These are phyloP conservation scores for Ustilago loliicola DNA, from an alignment of 1,284 basidiomycete genomes.

Conservation along the genomic window DNA sequence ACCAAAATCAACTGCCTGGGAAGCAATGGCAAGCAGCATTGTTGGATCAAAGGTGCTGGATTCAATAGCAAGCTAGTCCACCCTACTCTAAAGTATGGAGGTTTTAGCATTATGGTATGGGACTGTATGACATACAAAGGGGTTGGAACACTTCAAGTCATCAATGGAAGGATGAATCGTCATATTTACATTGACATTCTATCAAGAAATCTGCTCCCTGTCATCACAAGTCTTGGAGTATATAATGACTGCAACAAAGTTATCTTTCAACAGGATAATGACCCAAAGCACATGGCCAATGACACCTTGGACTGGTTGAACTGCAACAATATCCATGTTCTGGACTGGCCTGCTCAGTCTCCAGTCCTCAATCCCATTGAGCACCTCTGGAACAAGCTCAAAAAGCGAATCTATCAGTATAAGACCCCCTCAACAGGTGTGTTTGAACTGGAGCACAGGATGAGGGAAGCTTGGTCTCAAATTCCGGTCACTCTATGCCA, in stretches of 20 bases:
- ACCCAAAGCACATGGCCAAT: slow-evolving; percentile 67
- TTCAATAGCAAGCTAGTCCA: neutral
- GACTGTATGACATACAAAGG: slow-evolving; percentile 26
- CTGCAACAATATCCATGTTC: slow-evolving; percentile 55
- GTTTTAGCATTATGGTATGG: slow-evolving; percentile 34
- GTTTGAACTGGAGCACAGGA: neutral
- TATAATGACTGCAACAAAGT: slow-evolving; percentile 29
- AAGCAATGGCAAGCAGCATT: no score
- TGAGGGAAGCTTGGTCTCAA: slow-evolving; percentile 9
- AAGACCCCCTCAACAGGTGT: neutral
- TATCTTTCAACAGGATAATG: slow-evolving; percentile 71
- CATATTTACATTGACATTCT: slow-evolving; percentile 69
- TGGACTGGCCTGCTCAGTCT: slow-evolving; percentile 70
- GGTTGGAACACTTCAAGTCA: slow-evolving; percentile 9
- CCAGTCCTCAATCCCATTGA: slow-evolving; percentile 72
- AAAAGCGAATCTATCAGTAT: slow-evolving; percentile 11
- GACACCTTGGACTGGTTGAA: slow-evolving; percentile 53
- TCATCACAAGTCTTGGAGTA: slow-evolving; percentile 41
- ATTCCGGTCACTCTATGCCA: slow-evolving; percentile 1
- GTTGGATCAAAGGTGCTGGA: slow-evolving; percentile 13
- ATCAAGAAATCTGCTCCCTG: slow-evolving; percentile 59
- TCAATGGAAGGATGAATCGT: slow-evolving; percentile 69
- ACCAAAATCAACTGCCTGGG: slow-evolving; percentile 26
- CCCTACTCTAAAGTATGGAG: slow-evolving; percentile 24
- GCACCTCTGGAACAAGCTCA: slow-evolving; percentile 67